Conservation (phyloP, 1,284 basidiomycete genomes). For the Sanguinoderma infundibulare region DNA sequence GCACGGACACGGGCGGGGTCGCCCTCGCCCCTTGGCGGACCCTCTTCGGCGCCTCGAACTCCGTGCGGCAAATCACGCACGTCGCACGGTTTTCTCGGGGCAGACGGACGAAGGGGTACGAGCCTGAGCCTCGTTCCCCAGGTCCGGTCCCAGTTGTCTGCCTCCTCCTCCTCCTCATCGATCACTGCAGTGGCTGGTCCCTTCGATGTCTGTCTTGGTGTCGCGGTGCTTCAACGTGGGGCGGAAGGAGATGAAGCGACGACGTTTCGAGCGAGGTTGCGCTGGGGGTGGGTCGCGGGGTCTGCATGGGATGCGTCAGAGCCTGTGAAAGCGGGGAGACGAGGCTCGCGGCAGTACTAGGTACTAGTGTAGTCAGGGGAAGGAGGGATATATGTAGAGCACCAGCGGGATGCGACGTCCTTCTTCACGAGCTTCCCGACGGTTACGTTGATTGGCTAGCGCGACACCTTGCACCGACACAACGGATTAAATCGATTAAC, state of each 20-base stretch:
- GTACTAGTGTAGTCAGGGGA: too few relatives aligned
- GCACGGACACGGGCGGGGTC: too few relatives aligned
- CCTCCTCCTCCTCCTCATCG: slow-evolving; percentile 10
- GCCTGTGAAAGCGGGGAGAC: neutral
- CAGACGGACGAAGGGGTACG: slow-evolving; percentile 64
- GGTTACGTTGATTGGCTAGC: slow-evolving; percentile 1
- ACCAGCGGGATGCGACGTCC: slow-evolving; percentile 74
- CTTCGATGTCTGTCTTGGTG: neutral
- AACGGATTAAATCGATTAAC: too few relatives aligned
- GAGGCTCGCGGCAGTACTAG: slow-evolving; percentile 46
- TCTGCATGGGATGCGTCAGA: neutral
- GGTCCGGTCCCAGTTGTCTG: slow-evolving; percentile 43
- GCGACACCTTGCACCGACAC: slow-evolving; percentile 28
- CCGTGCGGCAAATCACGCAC: slow-evolving; percentile 77
- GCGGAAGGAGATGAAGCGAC: slow-evolving; percentile 1
- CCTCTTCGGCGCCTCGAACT: slow-evolving; percentile 72
- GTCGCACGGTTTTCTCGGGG: slow-evolving; percentile 75
- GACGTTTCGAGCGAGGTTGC: neutral
- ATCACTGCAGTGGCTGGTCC: slow-evolving; percentile 2
- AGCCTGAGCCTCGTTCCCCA: slow-evolving; percentile 52
- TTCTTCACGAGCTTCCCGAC: slow-evolving; percentile 67
- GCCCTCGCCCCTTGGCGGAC: slow-evolving; percentile 16
- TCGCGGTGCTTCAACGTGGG: neutral
- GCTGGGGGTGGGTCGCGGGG: neutral
- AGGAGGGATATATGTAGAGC: slow-evolving; percentile 75